These are phyloP conservation scores for Globisporangium cylindrosporum DNA, from an alignment of 352 stramenopile genomes.

Conservation along the genomic window DNA sequence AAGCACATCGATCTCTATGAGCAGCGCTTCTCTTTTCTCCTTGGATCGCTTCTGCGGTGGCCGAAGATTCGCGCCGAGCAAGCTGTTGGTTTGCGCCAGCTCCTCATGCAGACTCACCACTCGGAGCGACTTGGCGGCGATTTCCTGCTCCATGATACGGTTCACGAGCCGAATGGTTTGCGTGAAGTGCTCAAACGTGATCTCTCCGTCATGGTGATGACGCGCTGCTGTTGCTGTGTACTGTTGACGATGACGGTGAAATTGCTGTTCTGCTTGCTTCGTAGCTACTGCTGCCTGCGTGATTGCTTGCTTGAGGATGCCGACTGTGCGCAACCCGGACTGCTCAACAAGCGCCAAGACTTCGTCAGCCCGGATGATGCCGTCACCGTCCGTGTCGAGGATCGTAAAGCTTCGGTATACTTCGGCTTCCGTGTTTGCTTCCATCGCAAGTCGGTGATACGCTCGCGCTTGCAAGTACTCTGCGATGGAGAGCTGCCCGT, in stretches of 20 bases:
- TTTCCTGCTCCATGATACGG: slow-evolving; percentile 55
- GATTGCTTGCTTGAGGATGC: slow-evolving; percentile 50
- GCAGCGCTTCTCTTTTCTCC: slow-evolving; percentile 24
- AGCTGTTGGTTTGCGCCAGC: slow-evolving; percentile 15
- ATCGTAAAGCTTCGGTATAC: slow-evolving; percentile 61
- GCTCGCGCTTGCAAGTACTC: slow-evolving; percentile 62
- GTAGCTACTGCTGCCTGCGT: slow-evolving; percentile 44
- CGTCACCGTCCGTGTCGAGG: slow-evolving; percentile 57
- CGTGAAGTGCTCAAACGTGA: slow-evolving; percentile 67
- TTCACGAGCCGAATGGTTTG: slow-evolving; percentile 60
- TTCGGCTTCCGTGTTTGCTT: slow-evolving; percentile 52
- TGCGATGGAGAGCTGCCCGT: slow-evolving; percentile 48
- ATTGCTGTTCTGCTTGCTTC: slow-evolving; percentile 17
- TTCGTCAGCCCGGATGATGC: slow-evolving; percentile 47
- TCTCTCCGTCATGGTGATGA: slow-evolving; percentile 38
- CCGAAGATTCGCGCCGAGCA: not conserved
- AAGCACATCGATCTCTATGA: slow-evolving; percentile 63
- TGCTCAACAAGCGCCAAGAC: slow-evolving; percentile 52
- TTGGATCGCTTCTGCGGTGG: slow-evolving; percentile 12
- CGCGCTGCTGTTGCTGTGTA: not conserved
- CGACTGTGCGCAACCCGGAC: slow-evolving; percentile 36
- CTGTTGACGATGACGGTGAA: not conserved
- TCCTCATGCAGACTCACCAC: slow-evolving; percentile 42
- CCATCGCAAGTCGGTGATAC: slow-evolving; percentile 50
- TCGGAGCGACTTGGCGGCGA: slow-evolving; percentile 55